Base-by-base conservation (phyloP, 2,329 filamentous ascomycete genomes). In the Exophiala sideris region DNA sequence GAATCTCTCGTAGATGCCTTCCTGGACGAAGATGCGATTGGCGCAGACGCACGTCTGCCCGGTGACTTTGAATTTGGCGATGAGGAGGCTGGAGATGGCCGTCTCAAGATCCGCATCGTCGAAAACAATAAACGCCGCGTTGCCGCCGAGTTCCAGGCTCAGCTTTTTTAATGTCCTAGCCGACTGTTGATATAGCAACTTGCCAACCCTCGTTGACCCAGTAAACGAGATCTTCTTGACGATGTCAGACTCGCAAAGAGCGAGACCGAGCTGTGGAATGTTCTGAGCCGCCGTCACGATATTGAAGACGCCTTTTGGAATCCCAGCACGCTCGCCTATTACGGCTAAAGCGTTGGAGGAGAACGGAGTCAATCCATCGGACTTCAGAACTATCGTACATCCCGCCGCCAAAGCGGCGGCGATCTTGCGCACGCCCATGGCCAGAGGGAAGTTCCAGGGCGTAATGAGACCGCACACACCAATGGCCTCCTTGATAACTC, bases 371-470 rank as follows among this genome's bases (percentile, higher is more conserved):
- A 67, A 63, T 11, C 65, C 61, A 16, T 64, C 62, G 1, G 68
- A 61, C 51, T 72, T 73, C 6, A 68, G 53, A 10, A 73, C 66
- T 36, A 70, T 63, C 1, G 68, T 67, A 48, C 68, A 71, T 5
- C 70, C 70, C 6, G 69, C 68, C 7, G 69, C 69, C 7, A 72
- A 60, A 5, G 69, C 68, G n/a, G 66, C 61, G 11, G 55, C 64
- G 9, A 63, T 61, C 45, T 70, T 68, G 12, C 68, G 62, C 11
- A 63, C 54, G 59, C 88, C 82, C 86, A 89, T 89, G 47, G 85
- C 85, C 2, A 85, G 82, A 11, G 86, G 86, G 66, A 94, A 95
- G 73, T 95, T 95, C 89, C 89, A 94, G 70, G 90, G 89, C 10
- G 88, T 91, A 59, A 95, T 89, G 46, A 92, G 73, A 3, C 86